Percentiles rank a stretch among this genome's conserved stretches.
Conservation (phyloP, 352 stramenopile genomes). For the Thraustochytrium sp. region DNA sequence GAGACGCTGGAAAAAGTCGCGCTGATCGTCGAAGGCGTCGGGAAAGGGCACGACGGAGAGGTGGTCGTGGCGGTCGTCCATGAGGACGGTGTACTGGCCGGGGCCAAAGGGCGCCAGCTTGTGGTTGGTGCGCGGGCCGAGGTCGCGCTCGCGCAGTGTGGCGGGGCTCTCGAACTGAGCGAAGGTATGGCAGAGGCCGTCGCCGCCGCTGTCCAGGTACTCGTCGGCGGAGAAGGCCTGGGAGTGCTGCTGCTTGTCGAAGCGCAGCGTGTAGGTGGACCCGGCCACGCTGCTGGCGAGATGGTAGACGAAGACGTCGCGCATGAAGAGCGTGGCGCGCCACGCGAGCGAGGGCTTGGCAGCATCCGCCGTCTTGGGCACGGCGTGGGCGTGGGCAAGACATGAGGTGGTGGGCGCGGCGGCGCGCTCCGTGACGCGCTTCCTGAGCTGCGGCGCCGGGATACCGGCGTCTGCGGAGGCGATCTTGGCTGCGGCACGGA, state of each 20-base stretch:
- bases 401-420: too few species aligned
- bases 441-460: too few species aligned
- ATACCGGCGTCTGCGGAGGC: too few species aligned
- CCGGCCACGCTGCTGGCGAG: background rate
- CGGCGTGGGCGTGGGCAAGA: too few species aligned
- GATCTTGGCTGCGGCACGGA: too few species aligned
- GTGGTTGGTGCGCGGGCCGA: background rate
- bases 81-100: constrained; percentile 28
- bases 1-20: constrained; percentile 18
- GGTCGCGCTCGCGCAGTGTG: background rate
- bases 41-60: constrained; percentile 42
- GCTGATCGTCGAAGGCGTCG: background rate
- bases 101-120: background rate
- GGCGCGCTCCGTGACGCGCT: too few species aligned
- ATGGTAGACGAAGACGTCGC: constrained; percentile 23
- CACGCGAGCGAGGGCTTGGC: background rate
- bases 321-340: background rate
- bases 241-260: background rate
- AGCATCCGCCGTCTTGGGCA: too few species aligned
- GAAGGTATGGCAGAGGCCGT: constrained; percentile 9
- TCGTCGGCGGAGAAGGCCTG: background rate
- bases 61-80: constrained; percentile 32
- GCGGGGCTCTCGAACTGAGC: constrained; percentile 6
- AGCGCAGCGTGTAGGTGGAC: background rate
- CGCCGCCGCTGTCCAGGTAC: background rate